Evolutionary conservation across 2,329 filamentous ascomycete species (phyloP).

Genomic region (Aspergillus tamarii): DNA sequence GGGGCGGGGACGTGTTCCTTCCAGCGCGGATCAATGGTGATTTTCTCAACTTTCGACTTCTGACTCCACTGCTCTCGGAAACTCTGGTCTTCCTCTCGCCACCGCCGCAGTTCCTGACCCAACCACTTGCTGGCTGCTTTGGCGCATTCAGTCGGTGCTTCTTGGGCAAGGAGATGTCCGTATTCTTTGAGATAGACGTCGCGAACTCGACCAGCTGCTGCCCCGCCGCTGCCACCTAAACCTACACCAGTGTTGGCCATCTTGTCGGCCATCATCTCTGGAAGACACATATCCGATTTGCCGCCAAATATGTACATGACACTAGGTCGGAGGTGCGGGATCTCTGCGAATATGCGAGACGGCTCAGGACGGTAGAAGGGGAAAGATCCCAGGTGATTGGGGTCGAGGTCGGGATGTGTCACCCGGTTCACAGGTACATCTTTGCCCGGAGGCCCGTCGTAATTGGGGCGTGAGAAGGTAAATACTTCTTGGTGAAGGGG

Average conservation of each 20-base stretch:
- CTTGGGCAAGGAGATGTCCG: slow-evolving; percentile 85
- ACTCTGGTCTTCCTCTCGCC: slow-evolving; percentile 59
- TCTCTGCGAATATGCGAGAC: slow-evolving; percentile 40
- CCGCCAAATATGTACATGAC: slow-evolving; percentile 51
- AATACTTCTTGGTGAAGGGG: slow-evolving; percentile 84
- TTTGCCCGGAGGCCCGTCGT: slow-evolving; percentile 61
- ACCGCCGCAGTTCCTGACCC: slow-evolving; percentile 58
- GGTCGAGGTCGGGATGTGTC: slow-evolving; percentile 52
- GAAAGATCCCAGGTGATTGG: slow-evolving; percentile 30
- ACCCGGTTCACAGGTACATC: slow-evolving; percentile 41
- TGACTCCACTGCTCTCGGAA: slow-evolving; percentile 60
- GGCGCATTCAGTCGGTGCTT: slow-evolving; percentile 70
- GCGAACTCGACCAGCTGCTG: slow-evolving; percentile 68
- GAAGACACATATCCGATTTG: slow-evolving; percentile 45
- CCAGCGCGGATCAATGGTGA: slow-evolving; percentile 60
- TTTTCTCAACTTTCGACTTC: slow-evolving; percentile 57
- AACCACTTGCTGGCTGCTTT: slow-evolving; percentile 62
- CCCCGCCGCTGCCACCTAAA: slow-evolving; percentile 54
- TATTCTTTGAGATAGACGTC: slow-evolving; percentile 65
- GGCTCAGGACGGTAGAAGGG: slow-evolving; percentile 52
- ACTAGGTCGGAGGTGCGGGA: slow-evolving; percentile 49
- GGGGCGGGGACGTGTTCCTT: slow-evolving; percentile 43
- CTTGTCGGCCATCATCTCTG: slow-evolving; percentile 45
- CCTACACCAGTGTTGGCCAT: slow-evolving; percentile 44
- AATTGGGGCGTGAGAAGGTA: slow-evolving; percentile 52